A percentile compares a stretch with the other conserved stretches of the same genome.
phyloP scores from a whole-genome alignment of 257 asterid species.

The Ligustrum vulgare region DNA sequence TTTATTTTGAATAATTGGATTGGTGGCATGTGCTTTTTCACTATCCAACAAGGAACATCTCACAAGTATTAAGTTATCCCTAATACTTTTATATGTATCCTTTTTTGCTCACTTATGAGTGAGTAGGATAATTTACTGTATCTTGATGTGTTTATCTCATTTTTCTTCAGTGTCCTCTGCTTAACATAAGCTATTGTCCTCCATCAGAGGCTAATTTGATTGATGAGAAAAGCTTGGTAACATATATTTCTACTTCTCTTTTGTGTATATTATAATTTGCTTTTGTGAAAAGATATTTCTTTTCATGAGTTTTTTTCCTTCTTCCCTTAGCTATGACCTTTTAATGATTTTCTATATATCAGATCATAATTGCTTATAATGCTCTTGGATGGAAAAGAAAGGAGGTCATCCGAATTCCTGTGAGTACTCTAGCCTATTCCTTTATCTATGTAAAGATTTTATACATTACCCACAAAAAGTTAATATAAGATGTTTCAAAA shows the following conservation, averaged over 20 bases:
- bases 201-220: constrained; percentile 63
- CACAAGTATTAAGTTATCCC: constrained; percentile 1
- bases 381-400: constrained; percentile 78
- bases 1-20: constrained; percentile 9
- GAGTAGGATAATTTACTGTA: background rate
- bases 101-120: constrained; percentile 12
- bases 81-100: background rate
- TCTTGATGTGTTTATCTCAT: constrained; percentile 29
- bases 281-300: background rate
- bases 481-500: constrained; percentile 9
- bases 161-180: constrained; percentile 66
- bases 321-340: constrained; percentile 17
- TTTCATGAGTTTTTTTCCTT: constrained; percentile 7
- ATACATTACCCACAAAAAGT: constrained; percentile 5
- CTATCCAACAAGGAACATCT: constrained; percentile 7
- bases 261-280: background rate
- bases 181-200: constrained; percentile 75
- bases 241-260: constrained; percentile 5
- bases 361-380: constrained; percentile 74
- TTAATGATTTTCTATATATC: constrained; percentile 13
- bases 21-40: background rate
- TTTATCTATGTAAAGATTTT: constrained; percentile 5
- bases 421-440: constrained; percentile 39
- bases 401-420: constrained; percentile 74
- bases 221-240: constrained; percentile 58